Conservation (phyloP, 805 yeast genomes). For the Sugiyamaella smithiae region DNA sequence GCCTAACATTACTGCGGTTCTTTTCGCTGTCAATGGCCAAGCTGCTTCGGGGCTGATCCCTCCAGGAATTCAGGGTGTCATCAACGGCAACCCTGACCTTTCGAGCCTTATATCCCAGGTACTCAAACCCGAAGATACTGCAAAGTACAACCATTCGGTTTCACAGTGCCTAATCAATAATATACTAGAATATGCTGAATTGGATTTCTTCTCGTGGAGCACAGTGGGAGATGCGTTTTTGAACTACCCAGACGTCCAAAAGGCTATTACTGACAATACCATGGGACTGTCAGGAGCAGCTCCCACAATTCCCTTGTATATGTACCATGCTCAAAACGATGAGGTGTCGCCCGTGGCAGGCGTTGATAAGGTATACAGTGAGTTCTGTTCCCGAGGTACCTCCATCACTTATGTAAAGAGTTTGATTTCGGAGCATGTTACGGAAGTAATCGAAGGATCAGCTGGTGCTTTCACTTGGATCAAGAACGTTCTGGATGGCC, state of each 20-base stretch:
- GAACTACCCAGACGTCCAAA: conserved; percentile 10
- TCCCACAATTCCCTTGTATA: conserved; percentile 23
- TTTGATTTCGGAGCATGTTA: conserved; percentile 14
- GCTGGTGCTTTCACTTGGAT: conserved; percentile 11
- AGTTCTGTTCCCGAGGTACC: conserved; percentile 27
- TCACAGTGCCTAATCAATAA: conserved; percentile 20
- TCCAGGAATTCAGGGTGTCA: conserved; percentile 30
- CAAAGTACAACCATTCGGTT: conserved; percentile 18
- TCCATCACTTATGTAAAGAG: conserved; percentile 21
- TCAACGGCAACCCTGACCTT: conserved; percentile 27
- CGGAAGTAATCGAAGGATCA: conserved; percentile 12
- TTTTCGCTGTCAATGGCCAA: conserved; percentile 21
- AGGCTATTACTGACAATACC: conserved; percentile 21
- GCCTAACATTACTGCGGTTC: conserved; percentile 19
- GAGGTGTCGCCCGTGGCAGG: conserved; percentile 21
- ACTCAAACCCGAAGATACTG: neutral
- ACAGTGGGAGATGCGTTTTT: conserved; percentile 21
- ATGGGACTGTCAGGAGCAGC: conserved; percentile 25
- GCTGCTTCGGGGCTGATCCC: conserved; percentile 27
- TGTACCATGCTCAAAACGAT: conserved; percentile 31
- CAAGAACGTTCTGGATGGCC: neutral
- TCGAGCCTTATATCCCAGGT: neutral
- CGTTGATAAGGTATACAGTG: conserved; percentile 20
- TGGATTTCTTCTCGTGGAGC: conserved; percentile 23
- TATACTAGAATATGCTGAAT: conserved; percentile 14